Conservation (phyloP, 176 grass and related monocot genomes). For the Themeda triandra region DNA sequence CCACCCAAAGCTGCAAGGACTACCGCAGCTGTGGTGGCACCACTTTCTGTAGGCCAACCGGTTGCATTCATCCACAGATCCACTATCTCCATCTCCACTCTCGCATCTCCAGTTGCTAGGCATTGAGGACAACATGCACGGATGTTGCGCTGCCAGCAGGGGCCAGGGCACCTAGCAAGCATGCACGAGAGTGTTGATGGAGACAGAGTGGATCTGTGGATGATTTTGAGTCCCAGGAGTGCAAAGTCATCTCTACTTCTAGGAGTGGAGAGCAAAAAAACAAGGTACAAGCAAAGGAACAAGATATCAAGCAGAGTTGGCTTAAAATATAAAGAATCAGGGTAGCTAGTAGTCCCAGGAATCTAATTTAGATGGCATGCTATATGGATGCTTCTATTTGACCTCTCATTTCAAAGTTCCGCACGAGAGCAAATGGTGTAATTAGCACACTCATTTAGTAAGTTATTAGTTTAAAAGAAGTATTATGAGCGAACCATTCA, state of each 20-base stretch:
- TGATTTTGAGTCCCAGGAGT: not conserved
- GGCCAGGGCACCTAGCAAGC: not conserved
- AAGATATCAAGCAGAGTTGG: not conserved
- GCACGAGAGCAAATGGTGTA: not conserved
- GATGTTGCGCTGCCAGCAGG: not conserved
- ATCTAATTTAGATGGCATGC: not conserved
- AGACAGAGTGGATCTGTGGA: not conserved
- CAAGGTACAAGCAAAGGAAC: not conserved
- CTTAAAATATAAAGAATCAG: not conserved
- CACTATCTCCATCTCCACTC: not conserved
- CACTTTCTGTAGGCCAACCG: not conserved
- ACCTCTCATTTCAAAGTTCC: not conserved
- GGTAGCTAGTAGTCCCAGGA: not conserved
- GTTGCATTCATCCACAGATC: not conserved
- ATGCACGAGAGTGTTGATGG: not conserved
- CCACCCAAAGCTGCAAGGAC: not conserved
- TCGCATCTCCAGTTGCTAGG: not conserved
- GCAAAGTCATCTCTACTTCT: not conserved
- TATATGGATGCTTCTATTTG: not conserved
- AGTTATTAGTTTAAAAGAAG: not conserved
- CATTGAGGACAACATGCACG: not conserved
- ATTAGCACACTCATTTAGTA: not conserved
- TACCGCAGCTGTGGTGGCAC: not conserved
- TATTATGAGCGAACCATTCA: slow-evolving; percentile 1
- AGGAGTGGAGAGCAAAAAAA: slow-evolving; percentile 5